Conservation (phyloP, 225 moss, liverwort and hornwort genomes). For the Marchantia polymorpha region DNA sequence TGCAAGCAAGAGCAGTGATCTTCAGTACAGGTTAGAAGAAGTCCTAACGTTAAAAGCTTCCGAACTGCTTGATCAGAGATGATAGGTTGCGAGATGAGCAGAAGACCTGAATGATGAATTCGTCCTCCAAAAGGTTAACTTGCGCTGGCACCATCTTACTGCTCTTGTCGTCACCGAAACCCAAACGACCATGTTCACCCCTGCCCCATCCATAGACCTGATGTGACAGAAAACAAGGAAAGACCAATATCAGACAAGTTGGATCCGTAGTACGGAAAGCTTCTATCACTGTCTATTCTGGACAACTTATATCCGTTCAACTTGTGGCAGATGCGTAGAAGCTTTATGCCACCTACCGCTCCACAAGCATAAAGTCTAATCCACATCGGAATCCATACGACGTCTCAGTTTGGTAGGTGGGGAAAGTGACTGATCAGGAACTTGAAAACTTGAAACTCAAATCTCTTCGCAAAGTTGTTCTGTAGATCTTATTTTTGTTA, state of each 20-base stretch:
- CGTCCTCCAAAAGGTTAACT: conserved; percentile 43
- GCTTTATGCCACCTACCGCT: too few species aligned
- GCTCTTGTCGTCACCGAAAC: conserved; percentile 68
- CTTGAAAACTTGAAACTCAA: too few species aligned
- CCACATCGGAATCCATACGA: too few species aligned
- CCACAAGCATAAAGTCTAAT: too few species aligned
- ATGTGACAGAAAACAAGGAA: background rate
- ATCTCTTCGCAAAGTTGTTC: too few species aligned
- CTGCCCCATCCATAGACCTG: conserved; percentile 66
- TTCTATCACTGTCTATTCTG: background rate
- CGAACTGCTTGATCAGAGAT: background rate
- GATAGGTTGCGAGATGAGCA: background rate
- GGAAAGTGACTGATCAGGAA: too few species aligned
- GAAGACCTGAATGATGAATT: conserved; percentile 49
- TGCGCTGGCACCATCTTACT: conserved; percentile 52
- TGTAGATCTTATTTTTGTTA: too few species aligned
- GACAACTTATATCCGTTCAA: background rate
- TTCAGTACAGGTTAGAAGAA: background rate
- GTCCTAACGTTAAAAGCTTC: background rate
- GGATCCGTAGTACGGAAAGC: background rate
- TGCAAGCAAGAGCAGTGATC: conserved; percentile 16
- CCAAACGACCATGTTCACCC: conserved; percentile 64
- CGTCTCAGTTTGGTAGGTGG: too few species aligned
- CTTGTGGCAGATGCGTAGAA: background rate
- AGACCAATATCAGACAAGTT: background rate